Evolutionary conservation across 1,284 basidiomycete genomes (phyloP).

Genomic region (Abortiporus biennis): DNA sequence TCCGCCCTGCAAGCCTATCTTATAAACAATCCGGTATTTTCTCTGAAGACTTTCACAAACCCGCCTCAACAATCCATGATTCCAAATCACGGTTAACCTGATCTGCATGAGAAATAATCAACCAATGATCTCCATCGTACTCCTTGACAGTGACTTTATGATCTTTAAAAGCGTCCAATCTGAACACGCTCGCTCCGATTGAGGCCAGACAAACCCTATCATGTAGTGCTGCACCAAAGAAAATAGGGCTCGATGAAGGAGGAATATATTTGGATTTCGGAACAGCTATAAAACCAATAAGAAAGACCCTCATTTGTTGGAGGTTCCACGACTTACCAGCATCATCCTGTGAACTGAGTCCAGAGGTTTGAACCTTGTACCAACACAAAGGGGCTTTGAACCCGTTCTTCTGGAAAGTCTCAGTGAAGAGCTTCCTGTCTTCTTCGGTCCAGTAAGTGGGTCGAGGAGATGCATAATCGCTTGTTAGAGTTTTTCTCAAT

Average conservation of each 20-base stretch:
- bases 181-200: slow-evolving; percentile 8
- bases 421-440: slow-evolving; percentile 14
- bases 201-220: slow-evolving; percentile 22
- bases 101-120: slow-evolving; percentile 22
- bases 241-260: slow-evolving; percentile 24
- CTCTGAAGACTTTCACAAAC: no score
- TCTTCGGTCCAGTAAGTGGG: slow-evolving; percentile 26
- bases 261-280: slow-evolving; percentile 16
- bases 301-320: no score
- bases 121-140: slow-evolving; percentile 23
- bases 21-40: no score
- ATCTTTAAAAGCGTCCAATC: slow-evolving; percentile 14
- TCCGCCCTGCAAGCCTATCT: no score
- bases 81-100: slow-evolving; percentile 53
- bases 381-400: slow-evolving; percentile 25
- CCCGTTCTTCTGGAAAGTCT: slow-evolving; percentile 20
- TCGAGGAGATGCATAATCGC: slow-evolving; percentile 15
- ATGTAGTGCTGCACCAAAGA: slow-evolving; percentile 25
- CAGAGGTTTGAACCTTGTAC: slow-evolving; percentile 23
- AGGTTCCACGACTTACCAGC: no score
- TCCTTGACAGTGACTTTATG: slow-evolving; percentile 25
- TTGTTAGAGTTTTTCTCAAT: slow-evolving; percentile 25
- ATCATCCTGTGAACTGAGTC: slow-evolving; percentile 23
- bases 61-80: no score
- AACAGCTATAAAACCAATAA: slow-evolving; percentile 20